phyloP scores from a whole-genome alignment of 2,329 filamentous ascomycete species.

The Paraphoma chrysanthemicola region DNA sequence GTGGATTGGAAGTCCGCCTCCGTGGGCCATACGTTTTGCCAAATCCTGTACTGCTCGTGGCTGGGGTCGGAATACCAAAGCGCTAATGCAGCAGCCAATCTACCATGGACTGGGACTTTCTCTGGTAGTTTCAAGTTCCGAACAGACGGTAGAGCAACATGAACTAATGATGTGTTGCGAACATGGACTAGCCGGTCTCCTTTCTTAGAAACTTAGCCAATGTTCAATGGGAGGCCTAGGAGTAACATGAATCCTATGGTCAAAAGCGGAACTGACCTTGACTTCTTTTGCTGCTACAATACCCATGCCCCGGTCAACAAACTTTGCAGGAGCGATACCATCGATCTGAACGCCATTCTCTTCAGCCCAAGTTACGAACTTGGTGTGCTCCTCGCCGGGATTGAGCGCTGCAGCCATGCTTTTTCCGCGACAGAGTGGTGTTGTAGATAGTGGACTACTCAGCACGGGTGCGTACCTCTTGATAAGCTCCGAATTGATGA shows the following conservation, averaged over 20 bases:
- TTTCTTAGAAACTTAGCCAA: slow-evolving; percentile 53
- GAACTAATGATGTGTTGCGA: slow-evolving; percentile 68
- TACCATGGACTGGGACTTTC: slow-evolving; percentile 70
- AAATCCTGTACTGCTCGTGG: slow-evolving; percentile 59
- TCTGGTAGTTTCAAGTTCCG: slow-evolving; percentile 57
- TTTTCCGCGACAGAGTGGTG: background rate
- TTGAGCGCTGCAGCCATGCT: slow-evolving; percentile 41
- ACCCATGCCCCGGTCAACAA: slow-evolving; percentile 78
- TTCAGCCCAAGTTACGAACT: slow-evolving; percentile 73
- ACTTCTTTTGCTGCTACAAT: slow-evolving; percentile 74
- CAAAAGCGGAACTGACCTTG: slow-evolving; percentile 57
- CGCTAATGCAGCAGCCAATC: slow-evolving; percentile 73
- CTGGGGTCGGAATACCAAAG: slow-evolving; percentile 48
- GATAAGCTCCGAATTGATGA: too few species aligned
- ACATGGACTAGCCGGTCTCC: slow-evolving; percentile 70
- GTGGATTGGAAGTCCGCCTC: slow-evolving; percentile 64
- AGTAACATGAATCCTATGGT: too few species aligned
- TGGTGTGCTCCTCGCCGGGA: slow-evolving; percentile 52
- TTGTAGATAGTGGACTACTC: too few species aligned
- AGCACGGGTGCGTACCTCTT: too few species aligned
- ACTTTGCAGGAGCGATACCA: slow-evolving; percentile 69
- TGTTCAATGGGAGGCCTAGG: background rate
- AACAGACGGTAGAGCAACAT: slow-evolving; percentile 64
- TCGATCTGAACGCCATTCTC: slow-evolving; percentile 70
- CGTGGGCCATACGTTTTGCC: slow-evolving; percentile 73